Base-by-base conservation (phyloP, 208 protist species). In the Naegleria gruberi region DNA sequence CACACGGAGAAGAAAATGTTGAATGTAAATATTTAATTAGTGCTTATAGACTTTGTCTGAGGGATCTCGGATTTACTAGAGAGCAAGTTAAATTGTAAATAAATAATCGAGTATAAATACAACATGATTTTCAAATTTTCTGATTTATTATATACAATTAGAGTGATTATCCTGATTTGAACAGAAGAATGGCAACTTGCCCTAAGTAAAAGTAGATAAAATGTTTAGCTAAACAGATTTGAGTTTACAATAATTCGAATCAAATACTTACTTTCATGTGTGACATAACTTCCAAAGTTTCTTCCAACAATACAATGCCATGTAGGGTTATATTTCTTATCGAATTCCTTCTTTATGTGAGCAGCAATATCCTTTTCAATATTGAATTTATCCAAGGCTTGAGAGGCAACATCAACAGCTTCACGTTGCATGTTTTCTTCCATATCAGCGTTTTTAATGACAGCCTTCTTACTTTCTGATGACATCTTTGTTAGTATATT, bases 131-230 rank as follows among this genome's bases (percentile, higher is more conserved):
- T 10, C 30, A 30, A 65, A n/a, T n/a, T n/a, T n/a, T n/a, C n/a
- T n/a, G 4, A 12, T 51, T 51, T 51, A 51, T 51, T 51, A 4
- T 4, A 51, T 51, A 51, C 12, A 51, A 17, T 51, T 65, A 65
- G 15, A 42, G 8, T 30, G 23, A 83, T 97, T 94, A 99, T 77
- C 97, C 97, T 44, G 96, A 95, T 92, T 98, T 98, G 94, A 99
- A 99, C 83, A 99, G 95, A 84, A 99, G 96, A 93, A 99, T 97
- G 84, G 98, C 98, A 26, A 99, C 96, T 94, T 99, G 97, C 55
- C 98, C 98, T 90, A 99, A 94, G 93, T 99, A 99, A 95, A 99
- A 99, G 95, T 99, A 99, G 91, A 99, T 98, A 93, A 99, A 99
- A 90, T 96, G 92, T 92, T 98, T 98, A 10, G 86, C 51, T 65